Percentiles rank a stretch among this genome's conserved stretches.
phyloP scores from a whole-genome alignment of 1,139 yeast species.

The Zygoascus sp. region DNA sequence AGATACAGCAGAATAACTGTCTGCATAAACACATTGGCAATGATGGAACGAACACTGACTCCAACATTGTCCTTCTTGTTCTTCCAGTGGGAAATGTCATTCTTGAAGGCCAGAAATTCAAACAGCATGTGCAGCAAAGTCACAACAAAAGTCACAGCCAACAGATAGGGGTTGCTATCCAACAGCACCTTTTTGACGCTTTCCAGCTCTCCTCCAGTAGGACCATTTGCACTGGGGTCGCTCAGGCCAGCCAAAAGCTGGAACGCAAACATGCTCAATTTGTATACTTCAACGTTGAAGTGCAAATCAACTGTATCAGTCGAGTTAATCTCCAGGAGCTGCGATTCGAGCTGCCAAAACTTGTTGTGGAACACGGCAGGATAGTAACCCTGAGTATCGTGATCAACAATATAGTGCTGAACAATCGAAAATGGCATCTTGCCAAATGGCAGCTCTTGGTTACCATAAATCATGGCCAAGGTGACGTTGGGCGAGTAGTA shows the following conservation, averaged over 20 bases:
- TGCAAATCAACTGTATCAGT: constrained; percentile 25
- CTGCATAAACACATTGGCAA: constrained; percentile 42
- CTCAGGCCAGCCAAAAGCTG: constrained; percentile 32
- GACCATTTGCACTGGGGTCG: constrained; percentile 28
- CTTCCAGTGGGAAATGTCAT: constrained; percentile 40
- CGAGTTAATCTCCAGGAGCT: constrained; percentile 34
- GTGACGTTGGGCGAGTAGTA: constrained; percentile 40
- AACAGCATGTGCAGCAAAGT: constrained; percentile 37
- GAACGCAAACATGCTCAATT: constrained; percentile 32
- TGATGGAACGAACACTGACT: constrained; percentile 38
- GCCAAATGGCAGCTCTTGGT: constrained; percentile 10
- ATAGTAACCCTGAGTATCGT: constrained; percentile 25
- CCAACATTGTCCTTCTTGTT: constrained; percentile 40
- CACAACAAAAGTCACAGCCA: constrained; percentile 35
- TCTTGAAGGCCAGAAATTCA: constrained; percentile 41
- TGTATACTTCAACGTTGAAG: constrained; percentile 31
- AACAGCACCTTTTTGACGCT: constrained; percentile 36
- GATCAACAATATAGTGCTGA: constrained; percentile 17
- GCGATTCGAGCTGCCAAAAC: constrained; percentile 39
- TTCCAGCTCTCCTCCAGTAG: constrained; percentile 35
- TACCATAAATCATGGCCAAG: constrained; percentile 23
- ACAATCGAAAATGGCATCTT: constrained; percentile 29
- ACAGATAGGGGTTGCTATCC: constrained; percentile 38
- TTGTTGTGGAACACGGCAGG: constrained; percentile 36
- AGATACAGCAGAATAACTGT: constrained; percentile 37